phyloP scores from a whole-genome alignment of 2,329 filamentous ascomycete species.

The Scytalidium sp. region DNA sequence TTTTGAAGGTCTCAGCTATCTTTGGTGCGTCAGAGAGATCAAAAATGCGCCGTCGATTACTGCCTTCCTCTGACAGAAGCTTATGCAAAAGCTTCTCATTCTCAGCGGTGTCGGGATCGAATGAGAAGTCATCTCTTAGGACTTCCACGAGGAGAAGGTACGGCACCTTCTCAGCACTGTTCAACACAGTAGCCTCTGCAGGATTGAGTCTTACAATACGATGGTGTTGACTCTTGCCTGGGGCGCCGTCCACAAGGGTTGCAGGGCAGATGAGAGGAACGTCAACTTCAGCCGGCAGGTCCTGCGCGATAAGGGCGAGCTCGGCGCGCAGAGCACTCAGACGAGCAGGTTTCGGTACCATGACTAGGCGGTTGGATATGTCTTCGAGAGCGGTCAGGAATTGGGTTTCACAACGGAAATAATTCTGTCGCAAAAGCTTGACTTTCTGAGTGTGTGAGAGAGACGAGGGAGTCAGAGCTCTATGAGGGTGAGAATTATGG shows the following conservation, averaged over 20 bases:
- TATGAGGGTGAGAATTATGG: conserved; percentile 20
- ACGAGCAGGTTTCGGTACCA: conserved; percentile 77
- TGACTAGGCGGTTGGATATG: conserved; percentile 80
- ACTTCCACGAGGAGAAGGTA: conserved; percentile 85
- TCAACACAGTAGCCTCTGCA: conserved; percentile 78
- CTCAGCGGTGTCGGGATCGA: conserved; percentile 70
- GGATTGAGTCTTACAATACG: conserved; percentile 81
- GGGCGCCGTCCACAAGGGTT: conserved; percentile 68
- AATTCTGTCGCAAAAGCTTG: conserved; percentile 74
- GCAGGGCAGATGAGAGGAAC: conserved; percentile 80
- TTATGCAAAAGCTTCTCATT: conserved; percentile 64
- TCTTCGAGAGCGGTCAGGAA: conserved; percentile 78
- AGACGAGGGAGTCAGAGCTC: conserved; percentile 57
- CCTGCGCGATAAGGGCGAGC: conserved; percentile 75
- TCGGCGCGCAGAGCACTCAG: conserved; percentile 79
- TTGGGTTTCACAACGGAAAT: conserved; percentile 78
- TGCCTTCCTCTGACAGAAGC: conserved; percentile 55
- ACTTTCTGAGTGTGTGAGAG: conserved; percentile 65
- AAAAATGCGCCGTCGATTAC: conserved; percentile 57
- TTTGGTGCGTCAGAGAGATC: conserved; percentile 66
- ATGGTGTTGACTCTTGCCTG: conserved; percentile 74
- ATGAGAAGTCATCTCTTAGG: conserved; percentile 76
- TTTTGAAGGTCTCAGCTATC: conserved; percentile 37
- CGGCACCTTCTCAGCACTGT: conserved; percentile 83
- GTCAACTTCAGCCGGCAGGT: conserved; percentile 79